Conservation (phyloP, 371 early-diverging fungal species). For the Dinochytrium kinnereticum region DNA sequence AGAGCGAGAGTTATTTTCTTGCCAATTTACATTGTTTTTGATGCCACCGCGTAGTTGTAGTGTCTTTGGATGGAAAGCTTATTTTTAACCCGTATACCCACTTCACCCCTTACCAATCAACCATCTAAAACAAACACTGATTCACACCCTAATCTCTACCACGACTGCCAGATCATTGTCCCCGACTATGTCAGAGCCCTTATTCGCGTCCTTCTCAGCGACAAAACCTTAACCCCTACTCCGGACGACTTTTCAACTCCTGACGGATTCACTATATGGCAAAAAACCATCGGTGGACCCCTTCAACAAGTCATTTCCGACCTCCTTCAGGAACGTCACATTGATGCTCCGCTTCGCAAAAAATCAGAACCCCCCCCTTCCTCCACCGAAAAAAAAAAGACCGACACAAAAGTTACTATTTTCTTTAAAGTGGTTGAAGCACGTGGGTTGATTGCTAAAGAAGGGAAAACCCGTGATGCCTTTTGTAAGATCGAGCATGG, state of each 20-base stretch:
- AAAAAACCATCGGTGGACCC: constrained; percentile 33
- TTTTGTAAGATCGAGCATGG: constrained; percentile 51
- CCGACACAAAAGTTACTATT: constrained; percentile 10
- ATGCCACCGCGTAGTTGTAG: background rate
- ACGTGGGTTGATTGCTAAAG: constrained; percentile 42
- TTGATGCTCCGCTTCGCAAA: constrained; percentile 32
- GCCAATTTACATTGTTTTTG: background rate
- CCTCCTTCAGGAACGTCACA: constrained; percentile 42
- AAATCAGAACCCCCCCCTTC: background rate
- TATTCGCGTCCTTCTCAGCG: constrained; percentile 43
- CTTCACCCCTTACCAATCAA: too few relatives aligned
- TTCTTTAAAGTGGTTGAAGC: constrained; percentile 50
- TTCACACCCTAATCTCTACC: background rate
- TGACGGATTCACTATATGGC: constrained; percentile 48
- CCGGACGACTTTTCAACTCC: constrained; percentile 50
- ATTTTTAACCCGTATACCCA: background rate
- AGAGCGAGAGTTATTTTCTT: too few relatives aligned
- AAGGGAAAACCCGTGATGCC: constrained; percentile 40
- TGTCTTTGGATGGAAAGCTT: too few relatives aligned
- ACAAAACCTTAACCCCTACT: constrained; percentile 38
- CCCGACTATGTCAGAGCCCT: constrained; percentile 49
- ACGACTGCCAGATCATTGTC: constrained; percentile 42
- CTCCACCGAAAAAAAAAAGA: background rate
- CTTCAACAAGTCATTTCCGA: constrained; percentile 47
- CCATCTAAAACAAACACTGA: background rate